Evolutionary conservation across 805 yeast genomes (phyloP).

Genomic region (Lipomyces yamanashiensis): DNA sequence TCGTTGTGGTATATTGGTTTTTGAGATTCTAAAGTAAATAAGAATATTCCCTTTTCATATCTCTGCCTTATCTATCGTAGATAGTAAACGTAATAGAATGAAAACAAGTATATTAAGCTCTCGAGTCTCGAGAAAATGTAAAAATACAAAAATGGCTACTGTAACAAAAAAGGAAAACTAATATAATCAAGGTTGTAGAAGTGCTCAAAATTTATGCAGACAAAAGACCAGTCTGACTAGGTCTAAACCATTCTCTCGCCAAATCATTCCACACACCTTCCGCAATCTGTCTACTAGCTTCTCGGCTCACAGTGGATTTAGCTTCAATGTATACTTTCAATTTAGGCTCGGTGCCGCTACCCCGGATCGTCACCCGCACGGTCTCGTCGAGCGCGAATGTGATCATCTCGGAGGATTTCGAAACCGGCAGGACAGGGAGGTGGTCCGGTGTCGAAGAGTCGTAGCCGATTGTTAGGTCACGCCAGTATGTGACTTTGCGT

Average conservation of each 20-base stretch:
- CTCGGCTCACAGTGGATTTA: conserved; percentile 49
- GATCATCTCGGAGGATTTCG: conserved; percentile 82
- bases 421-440: conserved; percentile 70
- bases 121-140: not conserved
- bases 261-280: conserved; percentile 68
- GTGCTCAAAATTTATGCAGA: conserved; percentile 12
- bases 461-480: conserved; percentile 83
- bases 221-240: conserved; percentile 53
- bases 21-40: too few relatives aligned
- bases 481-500: conserved; percentile 65
- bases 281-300: conserved; percentile 53
- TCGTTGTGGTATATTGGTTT: too few relatives aligned
- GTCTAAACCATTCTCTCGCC: conserved; percentile 75
- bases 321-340: conserved; percentile 91
- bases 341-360: conserved; percentile 97
- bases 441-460: conserved; percentile 69
- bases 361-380: conserved; percentile 82
- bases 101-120: not conserved
- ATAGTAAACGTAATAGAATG: too few relatives aligned
- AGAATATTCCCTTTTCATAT: too few relatives aligned
- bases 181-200: not conserved
- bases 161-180: not conserved
- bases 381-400: conserved; percentile 59
- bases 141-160: not conserved
- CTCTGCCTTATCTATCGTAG: too few relatives aligned